These are phyloP conservation scores for Bjerkandera adusta DNA, from an alignment of 1,284 basidiomycete species.

Conservation along the genomic window DNA sequence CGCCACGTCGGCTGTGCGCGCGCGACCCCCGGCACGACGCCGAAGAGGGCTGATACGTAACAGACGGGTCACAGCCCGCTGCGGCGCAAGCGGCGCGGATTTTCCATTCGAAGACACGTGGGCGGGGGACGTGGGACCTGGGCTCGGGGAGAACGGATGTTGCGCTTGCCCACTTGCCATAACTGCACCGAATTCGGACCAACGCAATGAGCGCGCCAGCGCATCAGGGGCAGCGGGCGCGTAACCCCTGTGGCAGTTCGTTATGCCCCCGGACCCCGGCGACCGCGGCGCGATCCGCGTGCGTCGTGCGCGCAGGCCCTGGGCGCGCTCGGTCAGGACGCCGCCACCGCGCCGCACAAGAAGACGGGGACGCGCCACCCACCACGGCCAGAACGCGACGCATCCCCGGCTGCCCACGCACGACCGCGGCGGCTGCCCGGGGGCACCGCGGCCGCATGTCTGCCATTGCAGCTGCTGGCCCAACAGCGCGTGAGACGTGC, in stretches of 20 bases:
- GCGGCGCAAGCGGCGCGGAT: constrained; percentile 16
- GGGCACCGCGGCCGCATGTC: too few species aligned
- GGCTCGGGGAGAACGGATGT: constrained; percentile 16
- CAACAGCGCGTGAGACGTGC: too few species aligned
- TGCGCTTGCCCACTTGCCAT: constrained; percentile 10
- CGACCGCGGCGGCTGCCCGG: too few species aligned
- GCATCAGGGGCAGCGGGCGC: constrained; percentile 6
- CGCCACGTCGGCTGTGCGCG: constrained; percentile 7
- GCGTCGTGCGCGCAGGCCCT: too few species aligned
- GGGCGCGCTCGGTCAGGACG: too few species aligned
- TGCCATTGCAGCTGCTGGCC: too few species aligned
- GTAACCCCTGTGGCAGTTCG: background rate
- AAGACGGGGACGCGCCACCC: too few species aligned
- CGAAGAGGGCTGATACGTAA: constrained; percentile 7
- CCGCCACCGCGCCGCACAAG: too few species aligned
- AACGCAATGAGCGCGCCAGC: constrained; percentile 8
- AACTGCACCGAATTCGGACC: background rate
- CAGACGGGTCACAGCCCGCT: constrained; percentile 2
- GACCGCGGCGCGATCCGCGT: background rate
- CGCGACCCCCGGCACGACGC: constrained; percentile 3
- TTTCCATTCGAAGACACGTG: constrained; percentile 25
- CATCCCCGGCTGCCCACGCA: too few species aligned
- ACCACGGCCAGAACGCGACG: too few species aligned
- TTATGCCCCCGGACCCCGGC: background rate
- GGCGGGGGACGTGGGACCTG: constrained; percentile 23